Evolutionary conservation across 805 yeast genomes (phyloP).

Genomic region (Saccharomycopsis sp.): DNA sequence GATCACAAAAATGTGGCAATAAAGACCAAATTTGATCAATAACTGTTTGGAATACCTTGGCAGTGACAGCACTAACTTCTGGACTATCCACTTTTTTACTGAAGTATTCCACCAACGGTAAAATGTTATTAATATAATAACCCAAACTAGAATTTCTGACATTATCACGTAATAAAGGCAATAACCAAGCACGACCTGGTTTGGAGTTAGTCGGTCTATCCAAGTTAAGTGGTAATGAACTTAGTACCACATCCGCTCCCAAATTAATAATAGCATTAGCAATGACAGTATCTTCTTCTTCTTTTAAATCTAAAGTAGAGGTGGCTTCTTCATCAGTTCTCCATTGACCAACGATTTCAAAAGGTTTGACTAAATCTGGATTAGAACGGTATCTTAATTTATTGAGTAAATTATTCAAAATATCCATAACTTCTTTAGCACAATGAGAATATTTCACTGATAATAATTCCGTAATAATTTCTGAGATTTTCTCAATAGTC

Average conservation of each 20-base stretch:
- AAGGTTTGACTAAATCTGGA: conserved; percentile 57
- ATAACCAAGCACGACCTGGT: conserved; percentile 91
- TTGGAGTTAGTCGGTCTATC: conserved; percentile 37
- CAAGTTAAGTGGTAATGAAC: conserved; percentile 70
- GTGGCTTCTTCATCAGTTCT: conserved; percentile 38
- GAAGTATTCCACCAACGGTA: conserved; percentile 56
- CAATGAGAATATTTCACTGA: conserved; percentile 69
- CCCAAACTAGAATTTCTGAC: conserved; percentile 60
- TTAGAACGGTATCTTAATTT: conserved; percentile 55
- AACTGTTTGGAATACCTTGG: conserved; percentile 73
- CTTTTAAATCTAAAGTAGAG: conserved; percentile 43
- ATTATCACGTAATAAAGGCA: conserved; percentile 84
- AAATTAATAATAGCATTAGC: conserved; percentile 67
- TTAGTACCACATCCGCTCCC: conserved; percentile 80
- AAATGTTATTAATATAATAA: conserved; percentile 49
- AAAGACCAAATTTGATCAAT: conserved; percentile 89
- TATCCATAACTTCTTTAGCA: conserved; percentile 62
- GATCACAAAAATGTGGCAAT: conserved; percentile 79
- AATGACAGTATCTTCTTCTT: conserved; percentile 71
- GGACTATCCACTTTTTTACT: conserved; percentile 35
- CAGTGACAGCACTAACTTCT: conserved; percentile 51
- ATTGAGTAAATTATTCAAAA: conserved; percentile 50
- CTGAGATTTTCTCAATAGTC: conserved; percentile 40
- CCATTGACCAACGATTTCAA: conserved; percentile 75
- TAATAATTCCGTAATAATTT: conserved; percentile 46